Base-by-base conservation (phyloP, 257 asterid species). In the Solanum boliviense region DNA sequence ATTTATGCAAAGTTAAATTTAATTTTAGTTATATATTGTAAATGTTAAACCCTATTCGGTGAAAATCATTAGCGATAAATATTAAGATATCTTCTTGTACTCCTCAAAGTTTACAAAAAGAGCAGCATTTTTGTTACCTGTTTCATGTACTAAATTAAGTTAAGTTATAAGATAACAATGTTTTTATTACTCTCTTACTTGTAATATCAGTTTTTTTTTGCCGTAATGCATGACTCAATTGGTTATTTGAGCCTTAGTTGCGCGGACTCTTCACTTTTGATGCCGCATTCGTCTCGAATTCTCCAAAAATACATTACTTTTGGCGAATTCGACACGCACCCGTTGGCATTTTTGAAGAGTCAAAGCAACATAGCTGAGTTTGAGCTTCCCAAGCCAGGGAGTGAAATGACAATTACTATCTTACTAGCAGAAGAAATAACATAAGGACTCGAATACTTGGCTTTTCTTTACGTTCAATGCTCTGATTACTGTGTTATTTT, bases 281-380 rank as follows among this genome's bases (percentile, higher is more conserved):
- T 11, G 48, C 15, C 15, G 44, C 44, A 39, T 0, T 0, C 4
- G 4, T 39, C 44, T 39, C 0, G 3, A 0, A 39, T 39, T 39
- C 48, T 41, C 48, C 48, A 3, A 41, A 41, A 41, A 41, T 41
- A 41, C 48, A 41, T 0, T 41, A 10, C 1, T 41, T 41, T 41
- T 41, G 1, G 48, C 13, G 3, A 41, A 41, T 10, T 10, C 1
- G 13, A 41, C 48, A 41, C 48, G 13, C 48, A 41, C 48, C 15
- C 15, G 2, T 41, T 41, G 48, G 48, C 48, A 11, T 10, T 41
- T 41, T 41, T 10, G 13, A 41, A 41, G 48, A 41, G 15, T 41
- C 48, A 4, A 10, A 11, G 15, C 15, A 41, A 41, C 48, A 41
- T 41, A 41, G 15, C 48, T 39, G 46, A 41, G 48, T 79, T 27